Evolutionary conservation across 2,329 filamentous ascomycete species (phyloP).

Genomic region (Neofusicoccum umdonicola): DNA sequence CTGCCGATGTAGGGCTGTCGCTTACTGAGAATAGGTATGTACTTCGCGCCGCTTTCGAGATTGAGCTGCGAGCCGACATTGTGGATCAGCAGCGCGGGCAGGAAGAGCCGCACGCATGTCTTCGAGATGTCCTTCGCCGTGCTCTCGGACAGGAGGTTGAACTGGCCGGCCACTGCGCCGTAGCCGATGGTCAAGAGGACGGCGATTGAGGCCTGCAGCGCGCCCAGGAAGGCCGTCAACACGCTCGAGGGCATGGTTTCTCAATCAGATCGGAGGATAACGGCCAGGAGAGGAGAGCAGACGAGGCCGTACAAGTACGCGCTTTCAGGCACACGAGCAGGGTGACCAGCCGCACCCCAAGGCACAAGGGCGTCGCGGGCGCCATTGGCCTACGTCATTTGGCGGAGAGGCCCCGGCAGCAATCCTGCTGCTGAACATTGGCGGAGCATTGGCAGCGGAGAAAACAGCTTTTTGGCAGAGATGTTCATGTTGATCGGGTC

Average conservation of each 20-base stretch:
- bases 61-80: slow-evolving; percentile 54
- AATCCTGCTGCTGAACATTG: neutral
- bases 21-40: slow-evolving; percentile 49
- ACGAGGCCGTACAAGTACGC: neutral
- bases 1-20: slow-evolving; percentile 21
- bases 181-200: slow-evolving; percentile 55
- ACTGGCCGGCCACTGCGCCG: slow-evolving; percentile 52
- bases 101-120: slow-evolving; percentile 52
- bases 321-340: slow-evolving; percentile 2
- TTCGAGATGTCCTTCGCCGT: slow-evolving; percentile 54
- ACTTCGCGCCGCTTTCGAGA: slow-evolving; percentile 46
- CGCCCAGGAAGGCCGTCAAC: slow-evolving; percentile 48
- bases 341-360: neutral
- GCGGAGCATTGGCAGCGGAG: neutral
- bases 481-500: neutral
- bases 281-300: neutral
- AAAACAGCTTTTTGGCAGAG: neutral
- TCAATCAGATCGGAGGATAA: neutral
- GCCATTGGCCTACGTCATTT: slow-evolving; percentile 1
- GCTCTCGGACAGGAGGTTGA: slow-evolving; percentile 46
- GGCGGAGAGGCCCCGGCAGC: neutral
- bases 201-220: slow-evolving; percentile 54
- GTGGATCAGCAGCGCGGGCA: slow-evolving; percentile 54
- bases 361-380: neutral
- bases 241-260: slow-evolving; percentile 20